Conservation (phyloP, 1,139 yeast species). For the Hansenula lynferdii region DNA sequence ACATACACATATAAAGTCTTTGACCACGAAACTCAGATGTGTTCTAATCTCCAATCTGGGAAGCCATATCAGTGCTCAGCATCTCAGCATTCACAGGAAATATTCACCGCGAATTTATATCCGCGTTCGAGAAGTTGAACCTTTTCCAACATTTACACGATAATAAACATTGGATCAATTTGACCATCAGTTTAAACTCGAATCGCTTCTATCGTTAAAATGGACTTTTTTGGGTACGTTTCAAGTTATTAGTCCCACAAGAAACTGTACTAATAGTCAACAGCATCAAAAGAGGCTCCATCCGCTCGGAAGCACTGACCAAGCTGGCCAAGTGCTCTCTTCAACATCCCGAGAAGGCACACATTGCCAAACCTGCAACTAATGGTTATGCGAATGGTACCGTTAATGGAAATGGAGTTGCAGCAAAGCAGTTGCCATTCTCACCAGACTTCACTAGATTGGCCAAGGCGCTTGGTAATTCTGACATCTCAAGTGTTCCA, state of each 20-base stretch:
- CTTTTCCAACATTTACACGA: too few relatives aligned
- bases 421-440: constrained; percentile 1
- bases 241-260: too few relatives aligned
- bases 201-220: not conserved
- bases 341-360: not conserved
- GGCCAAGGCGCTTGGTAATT: constrained; percentile 10
- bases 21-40: too few relatives aligned
- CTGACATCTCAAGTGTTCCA: constrained; percentile 18
- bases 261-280: constrained; percentile 1
- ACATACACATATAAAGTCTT: too few relatives aligned
- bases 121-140: too few relatives aligned
- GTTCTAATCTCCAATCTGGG: too few relatives aligned
- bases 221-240: constrained; percentile 5
- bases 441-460: constrained; percentile 16
- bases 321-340: constrained; percentile 19
- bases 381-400: constrained; percentile 2
- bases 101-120: too few relatives aligned
- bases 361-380: not conserved
- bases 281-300: constrained; percentile 21
- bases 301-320: constrained; percentile 21
- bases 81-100: too few relatives aligned
- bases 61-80: too few relatives aligned
- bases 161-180: too few relatives aligned
- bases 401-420: not conserved
- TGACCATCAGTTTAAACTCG: not conserved